Evolutionary conservation across 805 yeast genomes (phyloP).

Genomic region (Wickerhamomyces strasburgensis): DNA sequence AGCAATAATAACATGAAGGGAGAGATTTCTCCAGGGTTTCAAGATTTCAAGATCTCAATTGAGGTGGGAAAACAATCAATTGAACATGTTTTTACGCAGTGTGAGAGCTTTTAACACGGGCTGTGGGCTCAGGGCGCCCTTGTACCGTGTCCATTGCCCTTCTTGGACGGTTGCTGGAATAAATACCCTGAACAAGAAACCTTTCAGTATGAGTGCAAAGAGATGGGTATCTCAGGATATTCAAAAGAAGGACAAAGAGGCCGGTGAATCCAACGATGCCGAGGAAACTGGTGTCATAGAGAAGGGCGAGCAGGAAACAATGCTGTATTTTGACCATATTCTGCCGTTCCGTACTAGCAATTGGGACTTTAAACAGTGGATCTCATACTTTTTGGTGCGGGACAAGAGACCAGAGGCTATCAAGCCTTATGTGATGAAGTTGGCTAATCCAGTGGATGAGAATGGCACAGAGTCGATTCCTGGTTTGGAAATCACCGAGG

Average conservation of each 20-base stretch:
- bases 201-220: background rate
- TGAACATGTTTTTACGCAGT: too few relatives aligned
- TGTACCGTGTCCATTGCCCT: too few relatives aligned
- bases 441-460: slow-evolving; percentile 33
- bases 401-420: slow-evolving; percentile 35
- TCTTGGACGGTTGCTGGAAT: too few relatives aligned
- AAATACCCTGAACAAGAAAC: too few relatives aligned
- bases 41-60: too few relatives aligned
- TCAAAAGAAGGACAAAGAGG: slow-evolving; percentile 39
- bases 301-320: slow-evolving; percentile 42
- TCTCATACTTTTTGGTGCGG: slow-evolving; percentile 33
- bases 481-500: slow-evolving; percentile 46
- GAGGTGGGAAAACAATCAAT: too few relatives aligned
- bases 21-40: too few relatives aligned
- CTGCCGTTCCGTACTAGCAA: slow-evolving; percentile 40
- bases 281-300: slow-evolving; percentile 54
- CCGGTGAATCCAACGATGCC: slow-evolving; percentile 52
- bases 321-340: slow-evolving; percentile 53
- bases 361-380: slow-evolving; percentile 43
- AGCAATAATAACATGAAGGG: too few relatives aligned
- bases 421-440: slow-evolving; percentile 32
- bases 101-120: too few relatives aligned
- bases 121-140: too few relatives aligned
- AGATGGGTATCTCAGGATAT: slow-evolving; percentile 36
- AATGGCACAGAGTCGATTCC: slow-evolving; percentile 30